These are phyloP conservation scores for Fusarium sp. DNA, from an alignment of 2,329 filamentous ascomycete genomes.

Conservation along the genomic window DNA sequence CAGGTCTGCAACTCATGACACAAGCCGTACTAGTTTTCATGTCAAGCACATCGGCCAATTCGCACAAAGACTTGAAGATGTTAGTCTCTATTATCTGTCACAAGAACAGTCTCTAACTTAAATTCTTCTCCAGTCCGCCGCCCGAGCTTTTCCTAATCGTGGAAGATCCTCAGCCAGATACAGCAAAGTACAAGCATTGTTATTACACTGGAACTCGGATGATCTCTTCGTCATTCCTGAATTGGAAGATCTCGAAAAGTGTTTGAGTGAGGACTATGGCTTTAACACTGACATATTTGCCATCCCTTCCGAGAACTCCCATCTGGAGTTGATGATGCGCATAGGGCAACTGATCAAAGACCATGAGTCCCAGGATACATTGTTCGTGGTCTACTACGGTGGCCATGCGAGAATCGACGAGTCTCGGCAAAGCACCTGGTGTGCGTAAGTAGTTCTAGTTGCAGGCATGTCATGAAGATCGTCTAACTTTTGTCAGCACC, in stretches of 20 bases:
- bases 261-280: slow-evolving; percentile 63
- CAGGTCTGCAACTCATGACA: slow-evolving; percentile 62
- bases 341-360: slow-evolving; percentile 66
- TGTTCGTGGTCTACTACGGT: slow-evolving; percentile 68
- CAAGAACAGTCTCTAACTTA: background rate
- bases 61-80: slow-evolving; percentile 63
- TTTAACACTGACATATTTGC: slow-evolving; percentile 67
- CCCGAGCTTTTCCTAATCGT: slow-evolving; percentile 65
- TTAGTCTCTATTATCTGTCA: slow-evolving; percentile 45
- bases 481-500: slow-evolving; percentile 49
- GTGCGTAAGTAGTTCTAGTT: slow-evolving; percentile 55
- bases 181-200: slow-evolving; percentile 62
- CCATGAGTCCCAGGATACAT: slow-evolving; percentile 62
- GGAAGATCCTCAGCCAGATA: slow-evolving; percentile 63
- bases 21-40: slow-evolving; percentile 66
- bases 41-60: slow-evolving; percentile 65
- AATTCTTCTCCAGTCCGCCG: slow-evolving; percentile 55
- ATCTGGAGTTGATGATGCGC: slow-evolving; percentile 66
- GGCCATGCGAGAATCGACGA: slow-evolving; percentile 69
- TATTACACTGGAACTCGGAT: slow-evolving; percentile 67
- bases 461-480: background rate
- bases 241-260: slow-evolving; percentile 64
- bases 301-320: slow-evolving; percentile 67
- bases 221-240: slow-evolving; percentile 68
- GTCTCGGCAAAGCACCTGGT: slow-evolving; percentile 68